Conservation (phyloP, 1,284 basidiomycete species). For the Ganoderma sinense region DNA sequence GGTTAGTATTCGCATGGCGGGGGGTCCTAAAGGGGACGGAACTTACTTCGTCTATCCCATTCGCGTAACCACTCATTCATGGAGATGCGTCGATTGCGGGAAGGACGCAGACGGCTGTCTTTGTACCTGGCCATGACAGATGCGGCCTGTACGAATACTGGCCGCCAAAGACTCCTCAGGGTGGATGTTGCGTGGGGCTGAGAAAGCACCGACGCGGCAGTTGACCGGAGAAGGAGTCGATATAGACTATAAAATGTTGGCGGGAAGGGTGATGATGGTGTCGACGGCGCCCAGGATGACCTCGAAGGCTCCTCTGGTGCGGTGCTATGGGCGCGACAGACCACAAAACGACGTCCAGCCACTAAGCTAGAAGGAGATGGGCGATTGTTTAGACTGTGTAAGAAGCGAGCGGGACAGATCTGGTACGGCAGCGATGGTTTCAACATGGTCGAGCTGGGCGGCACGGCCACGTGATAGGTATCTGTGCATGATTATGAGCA, state of each 20-base stretch:
- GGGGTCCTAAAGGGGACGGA: too few species aligned
- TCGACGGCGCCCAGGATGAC: not conserved
- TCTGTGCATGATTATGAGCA: not conserved
- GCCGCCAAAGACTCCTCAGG: constrained; percentile 60
- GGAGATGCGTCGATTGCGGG: constrained; percentile 38
- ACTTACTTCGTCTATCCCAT: constrained; percentile 17
- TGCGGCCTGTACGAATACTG: constrained; percentile 62
- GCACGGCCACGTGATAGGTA: not conserved
- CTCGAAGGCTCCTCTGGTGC: not conserved
- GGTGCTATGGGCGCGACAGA: not conserved
- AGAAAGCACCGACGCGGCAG: constrained; percentile 69
- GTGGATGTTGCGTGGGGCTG: constrained; percentile 51
- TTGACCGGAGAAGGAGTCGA: constrained; percentile 65
- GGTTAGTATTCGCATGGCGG: not conserved
- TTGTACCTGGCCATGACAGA: constrained; percentile 50
- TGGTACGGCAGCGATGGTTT: not conserved
- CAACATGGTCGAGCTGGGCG: not conserved
- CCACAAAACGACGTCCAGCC: not conserved
- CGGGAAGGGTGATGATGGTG: constrained; percentile 44
- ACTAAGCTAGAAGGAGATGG: not conserved
- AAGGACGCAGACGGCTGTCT: constrained; percentile 31
- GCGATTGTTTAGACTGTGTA: not conserved
- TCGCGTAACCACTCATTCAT: constrained; percentile 46
- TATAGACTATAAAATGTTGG: constrained; percentile 66
- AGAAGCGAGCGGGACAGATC: not conserved